These are phyloP conservation scores for Geopyxis carbonaria DNA, from an alignment of 495 filamentous ascomycete species.

Conservation along the genomic window DNA sequence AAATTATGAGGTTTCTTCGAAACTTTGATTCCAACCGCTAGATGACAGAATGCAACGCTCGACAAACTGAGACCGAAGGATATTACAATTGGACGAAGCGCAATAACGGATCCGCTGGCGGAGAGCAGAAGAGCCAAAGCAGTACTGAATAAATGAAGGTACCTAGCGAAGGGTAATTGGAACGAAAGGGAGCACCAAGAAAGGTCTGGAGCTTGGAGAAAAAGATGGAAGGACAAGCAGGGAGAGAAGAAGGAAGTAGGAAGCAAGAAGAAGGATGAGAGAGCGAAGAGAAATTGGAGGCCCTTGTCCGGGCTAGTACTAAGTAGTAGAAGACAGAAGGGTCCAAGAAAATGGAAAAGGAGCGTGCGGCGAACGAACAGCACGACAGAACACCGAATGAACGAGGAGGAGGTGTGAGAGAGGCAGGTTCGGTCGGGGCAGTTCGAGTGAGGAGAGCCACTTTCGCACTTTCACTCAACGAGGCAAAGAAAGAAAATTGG, in stretches of 20 bases:
- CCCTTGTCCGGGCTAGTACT: too few species aligned
- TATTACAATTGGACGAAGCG: constrained; percentile 7
- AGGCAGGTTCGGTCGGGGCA: too few species aligned
- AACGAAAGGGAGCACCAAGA: not conserved
- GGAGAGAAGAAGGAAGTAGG: not conserved
- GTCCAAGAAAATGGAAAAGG: too few species aligned
- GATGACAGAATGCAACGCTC: constrained; percentile 1
- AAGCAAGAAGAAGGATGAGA: not conserved
- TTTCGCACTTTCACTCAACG: too few species aligned
- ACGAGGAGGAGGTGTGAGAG: too few species aligned
- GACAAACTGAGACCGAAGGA: not conserved
- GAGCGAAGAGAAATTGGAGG: constrained; percentile 1
- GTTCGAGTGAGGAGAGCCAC: too few species aligned
- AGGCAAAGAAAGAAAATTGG: too few species aligned
- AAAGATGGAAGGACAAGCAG: constrained; percentile 1
- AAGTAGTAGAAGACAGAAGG: too few species aligned
- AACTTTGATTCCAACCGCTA: not conserved
- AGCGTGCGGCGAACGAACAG: too few species aligned
- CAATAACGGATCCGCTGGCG: not conserved
- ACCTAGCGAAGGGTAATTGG: not conserved
- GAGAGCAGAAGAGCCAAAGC: not conserved
- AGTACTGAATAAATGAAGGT: constrained; percentile 5
- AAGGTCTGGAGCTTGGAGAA: constrained; percentile 1
- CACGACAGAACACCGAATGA: too few species aligned
- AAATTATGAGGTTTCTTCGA: not conserved